Evolutionary conservation across 2,329 filamentous ascomycete genomes (phyloP).

Genomic region (Dothiorella sarmentorum): DNA sequence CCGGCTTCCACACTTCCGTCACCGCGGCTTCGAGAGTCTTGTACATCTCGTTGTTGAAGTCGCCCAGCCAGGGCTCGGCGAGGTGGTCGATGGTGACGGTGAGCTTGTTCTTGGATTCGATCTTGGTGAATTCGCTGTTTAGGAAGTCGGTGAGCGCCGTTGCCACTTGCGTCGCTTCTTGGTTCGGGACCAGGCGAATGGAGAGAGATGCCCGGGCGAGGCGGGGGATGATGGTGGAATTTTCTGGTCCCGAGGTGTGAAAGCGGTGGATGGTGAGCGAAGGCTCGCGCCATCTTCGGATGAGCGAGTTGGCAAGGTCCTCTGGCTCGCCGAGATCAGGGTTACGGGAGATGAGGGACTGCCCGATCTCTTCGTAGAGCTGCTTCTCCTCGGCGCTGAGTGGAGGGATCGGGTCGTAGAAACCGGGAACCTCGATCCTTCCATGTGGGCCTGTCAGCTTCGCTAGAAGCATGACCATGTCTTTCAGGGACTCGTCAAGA

Average conservation of each 20-base stretch:
- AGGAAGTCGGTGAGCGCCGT: constrained; percentile 65
- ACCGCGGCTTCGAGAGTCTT: constrained; percentile 82
- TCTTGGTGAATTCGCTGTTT: constrained; percentile 63
- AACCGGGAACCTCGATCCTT: constrained; percentile 77
- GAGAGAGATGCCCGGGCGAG: constrained; percentile 86
- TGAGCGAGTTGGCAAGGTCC: constrained; percentile 76
- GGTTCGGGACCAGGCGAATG: constrained; percentile 87
- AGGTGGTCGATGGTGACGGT: constrained; percentile 84
- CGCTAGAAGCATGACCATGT: constrained; percentile 78
- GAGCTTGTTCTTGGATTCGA: constrained; percentile 78
- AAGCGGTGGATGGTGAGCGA: constrained; percentile 92
- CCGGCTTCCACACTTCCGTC: constrained; percentile 74
- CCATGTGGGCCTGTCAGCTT: constrained; percentile 80
- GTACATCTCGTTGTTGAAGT: constrained; percentile 88
- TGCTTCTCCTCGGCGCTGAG: constrained; percentile 72
- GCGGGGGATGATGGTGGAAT: constrained; percentile 86
- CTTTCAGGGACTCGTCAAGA: constrained; percentile 87
- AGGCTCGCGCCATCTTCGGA: constrained; percentile 92
- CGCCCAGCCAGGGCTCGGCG: constrained; percentile 93
- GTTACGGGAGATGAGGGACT: constrained; percentile 69
- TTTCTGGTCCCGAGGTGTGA: constrained; percentile 82
- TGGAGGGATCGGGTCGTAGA: constrained; percentile 80
- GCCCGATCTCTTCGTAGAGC: constrained; percentile 79
- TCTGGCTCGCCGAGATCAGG: constrained; percentile 62
- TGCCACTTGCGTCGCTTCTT: constrained; percentile 77